Conservation (phyloP, 257 asterid species). For the Perilla frutescens region DNA sequence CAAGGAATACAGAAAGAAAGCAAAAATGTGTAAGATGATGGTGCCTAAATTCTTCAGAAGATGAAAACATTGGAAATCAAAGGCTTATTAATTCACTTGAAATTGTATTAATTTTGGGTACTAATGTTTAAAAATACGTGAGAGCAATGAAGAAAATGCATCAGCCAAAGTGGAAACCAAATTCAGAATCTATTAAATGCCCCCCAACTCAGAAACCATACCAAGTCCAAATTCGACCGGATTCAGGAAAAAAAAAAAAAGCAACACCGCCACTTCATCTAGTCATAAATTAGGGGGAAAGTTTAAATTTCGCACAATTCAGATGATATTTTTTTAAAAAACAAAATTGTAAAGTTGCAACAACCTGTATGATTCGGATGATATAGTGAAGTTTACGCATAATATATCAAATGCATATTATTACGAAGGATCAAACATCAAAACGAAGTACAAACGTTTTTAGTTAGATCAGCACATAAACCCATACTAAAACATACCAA, state of each 20-base stretch:
- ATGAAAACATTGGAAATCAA: constrained; percentile 4
- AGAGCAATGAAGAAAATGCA: neutral
- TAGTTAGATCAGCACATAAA: neutral
- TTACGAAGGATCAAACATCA: neutral
- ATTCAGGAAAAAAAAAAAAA: neutral
- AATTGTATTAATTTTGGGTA: too few species aligned
- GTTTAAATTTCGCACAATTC: neutral
- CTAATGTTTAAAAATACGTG: neutral
- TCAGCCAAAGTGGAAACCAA: neutral
- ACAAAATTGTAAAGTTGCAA: neutral
- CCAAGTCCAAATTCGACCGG: neutral
- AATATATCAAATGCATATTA: constrained; percentile 7
- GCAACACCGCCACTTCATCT: neutral
- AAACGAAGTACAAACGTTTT: neutral
- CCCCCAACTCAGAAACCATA: constrained; percentile 17
- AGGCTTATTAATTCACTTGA: neutral
- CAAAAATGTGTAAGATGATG: neutral
- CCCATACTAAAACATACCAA: neutral
- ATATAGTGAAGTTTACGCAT: neutral
- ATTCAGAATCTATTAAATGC: neutral
- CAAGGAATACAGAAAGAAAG: neutral
- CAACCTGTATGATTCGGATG: neutral
- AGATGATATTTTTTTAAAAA: neutral
- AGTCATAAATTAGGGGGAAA: neutral
- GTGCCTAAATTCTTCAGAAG: neutral